Evolutionary conservation across 768 basidiomycete genomes (phyloP).

Genomic region (Galerina sulciceps): DNA sequence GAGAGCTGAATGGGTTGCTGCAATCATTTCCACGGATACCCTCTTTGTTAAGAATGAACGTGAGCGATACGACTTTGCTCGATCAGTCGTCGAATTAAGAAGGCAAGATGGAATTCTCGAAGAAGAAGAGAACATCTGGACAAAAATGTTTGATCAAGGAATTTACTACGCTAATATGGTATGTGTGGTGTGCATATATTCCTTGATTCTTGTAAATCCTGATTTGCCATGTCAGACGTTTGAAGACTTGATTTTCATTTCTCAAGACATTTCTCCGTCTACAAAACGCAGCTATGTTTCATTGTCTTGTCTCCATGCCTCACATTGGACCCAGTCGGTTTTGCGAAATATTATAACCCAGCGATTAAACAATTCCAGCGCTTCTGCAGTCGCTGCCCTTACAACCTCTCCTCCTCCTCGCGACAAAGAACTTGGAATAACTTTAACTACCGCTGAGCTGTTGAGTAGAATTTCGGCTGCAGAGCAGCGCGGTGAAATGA

Average conservation of each 20-base stretch:
- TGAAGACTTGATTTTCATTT: constrained; percentile 79
- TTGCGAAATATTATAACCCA: constrained; percentile 62
- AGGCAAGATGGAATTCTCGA: constrained; percentile 54
- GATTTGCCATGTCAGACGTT: constrained; percentile 53
- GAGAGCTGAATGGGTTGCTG: constrained; percentile 72
- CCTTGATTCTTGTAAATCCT: not conserved
- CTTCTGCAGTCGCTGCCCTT: constrained; percentile 32
- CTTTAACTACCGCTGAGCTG: constrained; percentile 58
- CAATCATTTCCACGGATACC: constrained; percentile 75
- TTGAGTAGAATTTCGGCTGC: constrained; percentile 26
- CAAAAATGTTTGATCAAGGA: constrained; percentile 69
- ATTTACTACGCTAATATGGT: constrained; percentile 93
- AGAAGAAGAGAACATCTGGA: constrained; percentile 75
- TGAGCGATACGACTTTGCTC: constrained; percentile 80
- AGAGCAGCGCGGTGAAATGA: constrained; percentile 11
- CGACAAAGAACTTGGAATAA: constrained; percentile 73
- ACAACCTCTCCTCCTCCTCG: constrained; percentile 37
- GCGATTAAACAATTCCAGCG: constrained; percentile 36
- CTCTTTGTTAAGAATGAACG: constrained; percentile 81
- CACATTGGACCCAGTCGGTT: constrained; percentile 81
- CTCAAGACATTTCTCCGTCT: constrained; percentile 73
- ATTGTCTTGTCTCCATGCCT: constrained; percentile 66
- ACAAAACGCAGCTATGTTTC: constrained; percentile 75
- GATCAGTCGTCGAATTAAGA: constrained; percentile 75
- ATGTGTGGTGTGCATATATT: constrained; percentile 16